These are phyloP conservation scores for Pseudocercospora crystallina DNA, from an alignment of 2,329 filamentous ascomycete species.

Conservation along the genomic window DNA sequence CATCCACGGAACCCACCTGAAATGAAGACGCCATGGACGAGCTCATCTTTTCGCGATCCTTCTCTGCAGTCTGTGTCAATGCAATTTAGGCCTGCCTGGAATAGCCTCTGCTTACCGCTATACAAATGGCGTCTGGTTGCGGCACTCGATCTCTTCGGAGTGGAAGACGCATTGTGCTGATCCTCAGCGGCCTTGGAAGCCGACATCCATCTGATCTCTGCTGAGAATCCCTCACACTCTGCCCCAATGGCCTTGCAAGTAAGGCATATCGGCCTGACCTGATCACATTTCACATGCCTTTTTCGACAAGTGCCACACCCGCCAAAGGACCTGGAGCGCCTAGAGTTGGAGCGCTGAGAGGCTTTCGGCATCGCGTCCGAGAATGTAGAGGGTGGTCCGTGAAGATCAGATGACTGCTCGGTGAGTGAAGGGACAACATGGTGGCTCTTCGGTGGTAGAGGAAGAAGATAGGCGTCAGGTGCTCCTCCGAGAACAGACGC, in stretches of 20 bases:
- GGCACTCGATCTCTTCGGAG: background rate
- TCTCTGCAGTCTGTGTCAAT: slow-evolving; percentile 1
- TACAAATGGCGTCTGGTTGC: slow-evolving; percentile 2
- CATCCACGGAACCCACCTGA: slow-evolving; percentile 2
- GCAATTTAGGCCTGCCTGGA: background rate
- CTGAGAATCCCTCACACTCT: slow-evolving; percentile 4
- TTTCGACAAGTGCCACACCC: slow-evolving; percentile 7
- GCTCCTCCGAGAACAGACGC: no score
- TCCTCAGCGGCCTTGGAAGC: background rate
- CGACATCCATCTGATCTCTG: slow-evolving; percentile 3
- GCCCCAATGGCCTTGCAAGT: slow-evolving; percentile 7
- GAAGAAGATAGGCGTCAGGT: no score
- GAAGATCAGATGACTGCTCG: no score
- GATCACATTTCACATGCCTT: slow-evolving; percentile 7
- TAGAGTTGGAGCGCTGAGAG: background rate
- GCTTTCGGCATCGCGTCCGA: slow-evolving; percentile 23
- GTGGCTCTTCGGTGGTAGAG: no score
- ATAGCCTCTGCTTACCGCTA: background rate
- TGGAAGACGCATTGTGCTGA: background rate
- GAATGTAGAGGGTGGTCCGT: no score
- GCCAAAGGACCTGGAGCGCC: slow-evolving; percentile 9
- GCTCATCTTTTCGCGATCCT: slow-evolving; percentile 8
- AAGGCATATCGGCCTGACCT: slow-evolving; percentile 1
- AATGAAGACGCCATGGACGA: slow-evolving; percentile 1
- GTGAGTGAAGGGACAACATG: no score